A percentile compares a stretch with the other conserved stretches of the same genome.
Evolutionary conservation across 2,329 filamentous ascomycete genomes (phyloP).

Genomic region (Harringtonia lauricola): DNA sequence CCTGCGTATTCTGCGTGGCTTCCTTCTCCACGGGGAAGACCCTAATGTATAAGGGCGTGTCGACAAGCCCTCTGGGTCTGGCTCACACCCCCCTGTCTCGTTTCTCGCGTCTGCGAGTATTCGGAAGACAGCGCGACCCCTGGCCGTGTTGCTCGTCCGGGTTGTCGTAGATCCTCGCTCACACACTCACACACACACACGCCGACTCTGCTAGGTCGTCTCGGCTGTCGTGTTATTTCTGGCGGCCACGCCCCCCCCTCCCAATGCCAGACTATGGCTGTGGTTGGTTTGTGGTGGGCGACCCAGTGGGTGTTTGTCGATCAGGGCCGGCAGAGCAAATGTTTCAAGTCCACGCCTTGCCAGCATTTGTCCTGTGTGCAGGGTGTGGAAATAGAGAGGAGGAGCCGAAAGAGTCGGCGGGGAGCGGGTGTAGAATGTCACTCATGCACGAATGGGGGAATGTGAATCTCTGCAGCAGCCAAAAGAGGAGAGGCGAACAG

Average conservation of each 20-base stretch:
- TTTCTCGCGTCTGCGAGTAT: no score
- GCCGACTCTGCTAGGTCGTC: no score
- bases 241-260: neutral
- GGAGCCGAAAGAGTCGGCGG: neutral
- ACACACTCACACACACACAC: neutral
- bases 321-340: slow-evolving; percentile 11
- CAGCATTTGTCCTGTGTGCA: neutral
- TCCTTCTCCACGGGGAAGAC: neutral
- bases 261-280: slow-evolving; percentile 5
- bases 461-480: no score
- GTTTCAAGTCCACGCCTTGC: slow-evolving; percentile 9
- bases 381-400: no score
- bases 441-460: no score
- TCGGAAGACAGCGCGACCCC: no score
- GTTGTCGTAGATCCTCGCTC: neutral
- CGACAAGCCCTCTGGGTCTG: neutral
- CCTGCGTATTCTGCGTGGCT: neutral
- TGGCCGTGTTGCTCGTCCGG: no score
- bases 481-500: no score
- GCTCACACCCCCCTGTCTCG: neutral
- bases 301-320: slow-evolving; percentile 9
- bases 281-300: slow-evolving; percentile 4
- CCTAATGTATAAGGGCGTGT: slow-evolving; percentile 7
- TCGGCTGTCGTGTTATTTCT: neutral
- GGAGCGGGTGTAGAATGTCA: neutral